Evolutionary conservation across 805 yeast genomes (phyloP), one percentile per base, ranked within the genome.

Genomic region (Nakazawaea molendinolei): DNA sequence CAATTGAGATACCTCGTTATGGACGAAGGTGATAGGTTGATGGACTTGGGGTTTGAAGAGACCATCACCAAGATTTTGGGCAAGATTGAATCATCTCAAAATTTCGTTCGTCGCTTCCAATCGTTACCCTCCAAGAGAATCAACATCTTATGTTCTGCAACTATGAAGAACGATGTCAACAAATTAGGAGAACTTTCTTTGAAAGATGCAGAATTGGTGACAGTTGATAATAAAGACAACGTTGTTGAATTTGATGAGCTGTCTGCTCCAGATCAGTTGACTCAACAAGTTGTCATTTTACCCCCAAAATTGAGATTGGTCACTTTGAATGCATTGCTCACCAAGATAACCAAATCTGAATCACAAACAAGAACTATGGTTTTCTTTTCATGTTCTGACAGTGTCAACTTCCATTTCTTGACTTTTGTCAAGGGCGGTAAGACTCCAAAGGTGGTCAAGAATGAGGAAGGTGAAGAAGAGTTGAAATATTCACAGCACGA

Each of bases 31-130:
- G 99, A 92, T 61, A 74, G 89, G 46, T 70, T 92, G 48, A 86
- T 90, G 75, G 99, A 92, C 50, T 66, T 94, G 40, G 99, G 99
- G 1, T 92, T 92, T 54, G 96, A 92, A 58, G 97, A 92, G 55
- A 84, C 96, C 1, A 77, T 92, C 40, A 69, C 85, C 12, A 75
- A 80, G 44, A 86, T 90, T 44, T 65, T 94, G 34, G 63, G 65
- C 19, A 67, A 71, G 37, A 69, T 89, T 31, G 69, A 77, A 17
- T 60, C 60, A 19, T 67, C 71, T 13, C 58, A 58, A 29, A 63
- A 64, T 3, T 35, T 35, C 27, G 16, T 16, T 9, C 5, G 12
- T 8, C 12, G 26, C 22, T 18, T 13, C 10, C 4, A 8, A 7
- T 12, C 18, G 6, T 65, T 90, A 41, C 97, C 97, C 3, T 50